These are phyloP conservation scores for Orbilia blumenaviensis DNA, from an alignment of 2,329 filamentous ascomycete genomes.

Conservation along the genomic window DNA sequence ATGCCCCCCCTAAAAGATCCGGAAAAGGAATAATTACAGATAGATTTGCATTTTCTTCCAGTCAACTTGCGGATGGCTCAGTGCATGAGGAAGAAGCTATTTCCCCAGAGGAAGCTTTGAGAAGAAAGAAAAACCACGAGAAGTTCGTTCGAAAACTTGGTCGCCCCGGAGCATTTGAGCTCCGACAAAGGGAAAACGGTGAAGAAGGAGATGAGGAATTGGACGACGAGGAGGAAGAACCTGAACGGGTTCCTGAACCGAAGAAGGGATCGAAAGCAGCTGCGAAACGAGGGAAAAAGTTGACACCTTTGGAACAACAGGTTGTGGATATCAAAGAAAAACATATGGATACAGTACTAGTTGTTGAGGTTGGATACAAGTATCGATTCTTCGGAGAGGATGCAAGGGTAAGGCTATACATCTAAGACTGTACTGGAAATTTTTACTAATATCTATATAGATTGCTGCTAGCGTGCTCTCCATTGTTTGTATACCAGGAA, in stretches of 20 bases:
- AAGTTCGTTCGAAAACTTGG: slow-evolving; percentile 38
- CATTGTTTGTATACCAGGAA: slow-evolving; percentile 96
- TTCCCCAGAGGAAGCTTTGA: slow-evolving; percentile 24
- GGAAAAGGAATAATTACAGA: slow-evolving; percentile 40
- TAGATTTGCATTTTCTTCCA: slow-evolving; percentile 44
- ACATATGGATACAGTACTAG: slow-evolving; percentile 85
- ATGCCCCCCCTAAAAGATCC: not conserved
- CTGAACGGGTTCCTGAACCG: slow-evolving; percentile 60
- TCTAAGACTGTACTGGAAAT: not conserved
- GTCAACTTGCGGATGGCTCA: not conserved
- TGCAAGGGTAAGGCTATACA: slow-evolving; percentile 69
- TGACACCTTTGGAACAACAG: slow-evolving; percentile 94
- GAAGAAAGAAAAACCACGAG: slow-evolving; percentile 45
- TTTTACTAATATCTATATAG: slow-evolving; percentile 1
- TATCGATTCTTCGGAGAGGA: slow-evolving; percentile 98
- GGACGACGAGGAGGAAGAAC: slow-evolving; percentile 64
- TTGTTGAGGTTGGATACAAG: slow-evolving; percentile 97
- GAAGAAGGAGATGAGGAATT: slow-evolving; percentile 61
- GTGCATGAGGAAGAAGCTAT: slow-evolving; percentile 9
- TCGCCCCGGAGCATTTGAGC: slow-evolving; percentile 21
- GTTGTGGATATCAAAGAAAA: slow-evolving; percentile 93
- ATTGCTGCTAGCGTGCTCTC: slow-evolving; percentile 84
- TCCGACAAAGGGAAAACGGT: slow-evolving; percentile 58
- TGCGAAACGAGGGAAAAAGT: slow-evolving; percentile 77
- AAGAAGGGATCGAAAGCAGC: slow-evolving; percentile 63